Percentiles rank a stretch among this genome's conserved stretches.
These are phyloP conservation scores for Dissophora ornata DNA, from an alignment of 192 early-diverging fungal species.

Conservation along the genomic window DNA sequence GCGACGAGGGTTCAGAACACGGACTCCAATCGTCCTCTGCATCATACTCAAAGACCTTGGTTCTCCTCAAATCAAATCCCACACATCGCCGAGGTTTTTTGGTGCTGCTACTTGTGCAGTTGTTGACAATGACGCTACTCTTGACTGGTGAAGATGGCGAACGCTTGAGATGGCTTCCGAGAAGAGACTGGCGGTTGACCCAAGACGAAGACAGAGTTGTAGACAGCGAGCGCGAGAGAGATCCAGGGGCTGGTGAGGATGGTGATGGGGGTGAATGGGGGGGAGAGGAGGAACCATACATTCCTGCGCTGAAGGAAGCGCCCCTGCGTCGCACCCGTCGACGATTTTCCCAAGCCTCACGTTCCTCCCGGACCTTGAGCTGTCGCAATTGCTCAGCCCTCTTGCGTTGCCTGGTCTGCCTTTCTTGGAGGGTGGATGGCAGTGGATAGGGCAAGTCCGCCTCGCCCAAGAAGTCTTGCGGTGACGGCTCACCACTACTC, in stretches of 20 bases:
- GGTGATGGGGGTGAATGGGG: not conserved
- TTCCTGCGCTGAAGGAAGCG: constrained; percentile 19
- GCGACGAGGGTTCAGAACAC: no score
- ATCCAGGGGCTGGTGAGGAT: not conserved
- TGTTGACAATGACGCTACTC: not conserved
- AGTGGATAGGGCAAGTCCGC: constrained; percentile 46
- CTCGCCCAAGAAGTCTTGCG: constrained; percentile 45
- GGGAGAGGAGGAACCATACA: not conserved
- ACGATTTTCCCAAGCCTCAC: constrained; percentile 38
- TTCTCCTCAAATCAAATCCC: constrained; percentile 29
- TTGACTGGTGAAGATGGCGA: constrained; percentile 29
- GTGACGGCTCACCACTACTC: constrained; percentile 26
- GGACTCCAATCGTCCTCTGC: constrained; percentile 8
- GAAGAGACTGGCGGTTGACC: not conserved
- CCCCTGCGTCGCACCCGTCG: constrained; percentile 17
- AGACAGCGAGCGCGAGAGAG: not conserved
- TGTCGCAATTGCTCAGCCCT: constrained; percentile 42
- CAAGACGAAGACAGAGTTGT: not conserved
- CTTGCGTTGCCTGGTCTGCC: constrained; percentile 41
- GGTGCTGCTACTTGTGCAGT: not conserved
- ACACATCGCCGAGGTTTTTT: constrained; percentile 11
- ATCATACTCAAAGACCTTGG: constrained; percentile 45
- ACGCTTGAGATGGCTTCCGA: constrained; percentile 15
- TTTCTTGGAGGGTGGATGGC: constrained; percentile 38
- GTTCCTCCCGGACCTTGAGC: constrained; percentile 39